Evolutionary conservation across 2,329 filamentous ascomycete species (phyloP).

Genomic region (Sporothrix schenckii): DNA sequence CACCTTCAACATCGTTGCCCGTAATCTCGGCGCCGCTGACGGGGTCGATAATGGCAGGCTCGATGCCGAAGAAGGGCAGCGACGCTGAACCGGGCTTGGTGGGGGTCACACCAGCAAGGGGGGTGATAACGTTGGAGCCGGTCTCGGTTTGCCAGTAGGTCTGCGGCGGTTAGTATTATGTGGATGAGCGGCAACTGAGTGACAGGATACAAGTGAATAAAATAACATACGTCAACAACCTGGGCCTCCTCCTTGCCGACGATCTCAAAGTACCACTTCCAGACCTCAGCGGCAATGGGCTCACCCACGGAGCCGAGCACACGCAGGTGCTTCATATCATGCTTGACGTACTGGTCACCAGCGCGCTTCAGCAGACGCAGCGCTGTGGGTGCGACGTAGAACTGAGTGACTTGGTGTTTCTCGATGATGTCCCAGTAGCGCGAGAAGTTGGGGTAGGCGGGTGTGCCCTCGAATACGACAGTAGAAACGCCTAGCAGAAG

Average conservation of each 20-base stretch:
- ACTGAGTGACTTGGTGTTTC: constrained; percentile 92
- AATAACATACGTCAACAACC: constrained; percentile 79
- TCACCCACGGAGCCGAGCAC: constrained; percentile 94
- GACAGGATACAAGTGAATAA: neutral
- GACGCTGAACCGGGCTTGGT: constrained; percentile 97
- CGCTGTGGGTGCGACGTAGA: constrained; percentile 96
- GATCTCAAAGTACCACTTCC: constrained; percentile 99
- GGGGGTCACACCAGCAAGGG: constrained; percentile 87
- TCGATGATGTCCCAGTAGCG: constrained; percentile 99
- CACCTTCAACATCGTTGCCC: constrained; percentile 96
- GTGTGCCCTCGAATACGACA: constrained; percentile 96
- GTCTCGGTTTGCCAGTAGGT: constrained; percentile 99
- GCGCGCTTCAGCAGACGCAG: constrained; percentile 92
- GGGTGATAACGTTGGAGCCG: constrained; percentile 92
- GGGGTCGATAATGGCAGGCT: constrained; percentile 95
- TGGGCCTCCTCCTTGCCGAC: constrained; percentile 94
- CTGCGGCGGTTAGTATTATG: constrained; percentile 51
- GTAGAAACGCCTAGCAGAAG: constrained; percentile 90
- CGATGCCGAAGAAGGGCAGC: constrained; percentile 96
- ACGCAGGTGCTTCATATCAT: constrained; percentile 84
- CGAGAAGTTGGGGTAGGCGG: constrained; percentile 96
- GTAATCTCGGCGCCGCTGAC: constrained; percentile 90
- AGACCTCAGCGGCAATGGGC: constrained; percentile 95
- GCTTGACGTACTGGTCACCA: constrained; percentile 87
- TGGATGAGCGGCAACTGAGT: neutral